Evolutionary conservation across 176 grass and related monocot species (phyloP), one percentile per base, ranked within the genome.

Genomic region (Eragrostis curvula): DNA sequence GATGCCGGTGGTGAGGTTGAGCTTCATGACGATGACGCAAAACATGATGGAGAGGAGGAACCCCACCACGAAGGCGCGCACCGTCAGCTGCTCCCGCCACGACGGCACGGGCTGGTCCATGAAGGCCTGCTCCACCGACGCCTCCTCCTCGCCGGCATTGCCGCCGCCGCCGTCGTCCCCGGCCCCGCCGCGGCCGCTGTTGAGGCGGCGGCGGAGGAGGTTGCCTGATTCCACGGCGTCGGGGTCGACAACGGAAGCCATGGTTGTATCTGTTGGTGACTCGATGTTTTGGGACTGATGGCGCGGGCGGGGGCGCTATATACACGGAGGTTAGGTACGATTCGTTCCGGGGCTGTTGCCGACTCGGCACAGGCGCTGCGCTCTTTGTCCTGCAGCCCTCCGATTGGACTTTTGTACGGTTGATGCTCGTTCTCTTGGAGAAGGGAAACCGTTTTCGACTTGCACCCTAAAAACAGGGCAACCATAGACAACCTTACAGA

Each of bases 1-100:
- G 85, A 97, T 88, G 60, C 94, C 91, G 16, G 91, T 94, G 48
- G 94, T 94, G 58, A 97, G 94, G 86, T 76, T 84, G 25, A 97
- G 83, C 89, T 97, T 97, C 91, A 97, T 97, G 6, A 94, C 85
- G 71, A 92, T 94, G 56, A 97, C 44, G 75, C 72, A 90, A 48
- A 97, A 81, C 80, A 94, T 49, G 51, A 90, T 21, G 42, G 88
- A 65, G 24, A 97, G 82, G 41, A 86, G 8, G 75, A 88, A 55
- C 8, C 91, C 88, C 18, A 94, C 87, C 27, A 92, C 82, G 65
- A 97, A 80, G 36, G 94, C 89, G 24, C 94, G 89, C 45, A 79
- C 17, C 45, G 94, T 97, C 64, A 97, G 81, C 75, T 97, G 94
- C 75, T 91, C 85, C 40, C 58, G 65, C 91, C 89, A 97, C 21